Conservation (phyloP, 129 eudicot genomes). For the Flaveria sonorensis region DNA sequence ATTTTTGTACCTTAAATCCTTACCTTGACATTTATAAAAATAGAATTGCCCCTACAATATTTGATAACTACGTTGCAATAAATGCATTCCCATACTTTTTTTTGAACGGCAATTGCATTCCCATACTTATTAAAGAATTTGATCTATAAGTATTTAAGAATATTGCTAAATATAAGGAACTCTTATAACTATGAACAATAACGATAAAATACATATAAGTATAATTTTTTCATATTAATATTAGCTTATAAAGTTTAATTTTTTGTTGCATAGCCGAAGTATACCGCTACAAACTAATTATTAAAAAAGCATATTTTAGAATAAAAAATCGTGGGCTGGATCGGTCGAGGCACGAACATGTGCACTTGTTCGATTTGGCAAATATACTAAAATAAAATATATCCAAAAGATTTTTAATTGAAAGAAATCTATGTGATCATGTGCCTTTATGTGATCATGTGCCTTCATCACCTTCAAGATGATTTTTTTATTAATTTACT, state of each 20-base stretch:
- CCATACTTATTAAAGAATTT: background rate
- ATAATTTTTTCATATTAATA: background rate
- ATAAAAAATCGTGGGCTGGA: background rate
- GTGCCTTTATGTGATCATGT: constrained; percentile 41
- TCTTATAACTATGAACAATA: no score
- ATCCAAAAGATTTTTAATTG: constrained; percentile 12
- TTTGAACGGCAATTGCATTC: background rate
- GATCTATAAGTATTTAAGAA: background rate
- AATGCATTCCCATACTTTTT: background rate
- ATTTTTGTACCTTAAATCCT: no score
- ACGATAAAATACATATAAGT: no score
- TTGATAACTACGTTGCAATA: background rate
- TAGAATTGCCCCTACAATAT: background rate
- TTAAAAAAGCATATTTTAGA: background rate
- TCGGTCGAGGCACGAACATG: constrained; percentile 38
- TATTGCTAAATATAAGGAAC: background rate
- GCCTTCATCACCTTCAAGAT: constrained; percentile 30
- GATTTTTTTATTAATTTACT: background rate
- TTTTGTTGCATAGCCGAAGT: background rate
- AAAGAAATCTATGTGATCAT: constrained; percentile 38
- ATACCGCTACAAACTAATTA: background rate
- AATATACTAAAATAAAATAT: constrained; percentile 14
- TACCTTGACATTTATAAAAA: no score
- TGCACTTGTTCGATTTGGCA: constrained; percentile 38
- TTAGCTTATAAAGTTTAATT: background rate